A percentile compares a stretch with the other conserved stretches of the same genome.
Evolutionary conservation across 495 filamentous ascomycete species (phyloP).

Genomic region (Penicilliopsis zonata): DNA sequence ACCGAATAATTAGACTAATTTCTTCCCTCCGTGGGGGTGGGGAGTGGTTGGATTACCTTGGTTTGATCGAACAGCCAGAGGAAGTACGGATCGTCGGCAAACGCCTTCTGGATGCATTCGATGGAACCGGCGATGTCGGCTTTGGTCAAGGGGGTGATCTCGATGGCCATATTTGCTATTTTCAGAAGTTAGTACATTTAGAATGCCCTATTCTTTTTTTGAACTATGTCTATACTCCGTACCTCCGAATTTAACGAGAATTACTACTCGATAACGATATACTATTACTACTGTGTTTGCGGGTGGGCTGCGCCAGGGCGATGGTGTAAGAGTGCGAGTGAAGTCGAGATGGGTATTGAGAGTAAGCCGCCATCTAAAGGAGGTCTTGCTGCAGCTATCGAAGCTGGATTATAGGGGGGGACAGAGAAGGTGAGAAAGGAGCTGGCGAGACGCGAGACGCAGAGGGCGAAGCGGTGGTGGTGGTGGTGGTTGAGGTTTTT

Average conservation of each 20-base stretch:
- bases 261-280: background rate
- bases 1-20: no score
- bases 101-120: conserved; percentile 44
- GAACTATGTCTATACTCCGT: background rate
- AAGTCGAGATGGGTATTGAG: conserved; percentile 20
- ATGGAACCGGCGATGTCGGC: conserved; percentile 50
- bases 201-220: background rate
- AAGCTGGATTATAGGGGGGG: no score
- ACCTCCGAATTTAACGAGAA: background rate
- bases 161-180: conserved; percentile 41
- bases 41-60: conserved; percentile 34
- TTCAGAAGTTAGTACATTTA: no score
- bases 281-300: conserved; percentile 19
- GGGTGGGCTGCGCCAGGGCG: conserved; percentile 24
- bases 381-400: conserved; percentile 1
- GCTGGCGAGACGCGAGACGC: no score
- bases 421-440: no score
- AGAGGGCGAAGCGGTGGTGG: no score
- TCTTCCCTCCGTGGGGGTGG: no score
- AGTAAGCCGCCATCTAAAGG: conserved; percentile 28
- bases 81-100: conserved; percentile 55
- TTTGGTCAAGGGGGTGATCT: conserved; percentile 41
- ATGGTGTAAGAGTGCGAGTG: conserved; percentile 28
- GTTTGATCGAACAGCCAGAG: conserved; percentile 45
- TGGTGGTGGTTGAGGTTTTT: no score